Conservation (phyloP, 805 yeast species). For the Nakazawaea pomicola region DNA sequence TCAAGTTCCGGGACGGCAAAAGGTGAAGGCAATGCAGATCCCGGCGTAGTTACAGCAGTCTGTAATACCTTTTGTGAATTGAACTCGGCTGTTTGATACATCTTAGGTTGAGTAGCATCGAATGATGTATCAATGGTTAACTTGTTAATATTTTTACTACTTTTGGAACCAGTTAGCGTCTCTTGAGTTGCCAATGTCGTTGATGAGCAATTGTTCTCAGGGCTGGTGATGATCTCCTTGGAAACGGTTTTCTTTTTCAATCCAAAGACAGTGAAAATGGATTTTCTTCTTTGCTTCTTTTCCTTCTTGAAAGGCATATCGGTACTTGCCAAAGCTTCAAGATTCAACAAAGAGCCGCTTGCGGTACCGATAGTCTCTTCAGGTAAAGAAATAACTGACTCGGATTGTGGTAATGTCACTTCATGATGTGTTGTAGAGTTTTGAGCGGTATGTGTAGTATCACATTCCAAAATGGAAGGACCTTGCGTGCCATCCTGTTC, state of each 20-base stretch:
- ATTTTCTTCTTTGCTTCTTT: conserved; percentile 18
- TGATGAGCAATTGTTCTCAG: not conserved
- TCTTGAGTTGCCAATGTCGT: conserved; percentile 9
- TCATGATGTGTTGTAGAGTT: too few relatives aligned
- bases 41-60: conserved; percentile 6
- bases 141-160: conserved; percentile 9
- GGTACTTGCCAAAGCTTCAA: not conserved
- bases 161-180: conserved; percentile 4
- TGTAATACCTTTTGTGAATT: not conserved
- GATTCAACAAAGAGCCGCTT: not conserved
- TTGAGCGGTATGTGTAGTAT: too few relatives aligned
- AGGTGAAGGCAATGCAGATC: conserved; percentile 11
- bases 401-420: too few relatives aligned
- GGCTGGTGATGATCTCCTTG: too few relatives aligned
- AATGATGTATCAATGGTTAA: conserved; percentile 8
- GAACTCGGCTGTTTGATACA: not conserved
- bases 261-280: conserved; percentile 23
- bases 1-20: conserved; percentile 10
- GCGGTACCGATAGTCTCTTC: not conserved
- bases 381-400: not conserved
- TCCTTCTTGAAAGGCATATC: not conserved
- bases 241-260: conserved; percentile 10
- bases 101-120: not conserved
- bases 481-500: too few relatives aligned
- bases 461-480: too few relatives aligned